Percentiles rank a stretch among this genome's conserved stretches.
Evolutionary conservation across 331 rosid species (phyloP).

Genomic region (Quercus tomentella): DNA sequence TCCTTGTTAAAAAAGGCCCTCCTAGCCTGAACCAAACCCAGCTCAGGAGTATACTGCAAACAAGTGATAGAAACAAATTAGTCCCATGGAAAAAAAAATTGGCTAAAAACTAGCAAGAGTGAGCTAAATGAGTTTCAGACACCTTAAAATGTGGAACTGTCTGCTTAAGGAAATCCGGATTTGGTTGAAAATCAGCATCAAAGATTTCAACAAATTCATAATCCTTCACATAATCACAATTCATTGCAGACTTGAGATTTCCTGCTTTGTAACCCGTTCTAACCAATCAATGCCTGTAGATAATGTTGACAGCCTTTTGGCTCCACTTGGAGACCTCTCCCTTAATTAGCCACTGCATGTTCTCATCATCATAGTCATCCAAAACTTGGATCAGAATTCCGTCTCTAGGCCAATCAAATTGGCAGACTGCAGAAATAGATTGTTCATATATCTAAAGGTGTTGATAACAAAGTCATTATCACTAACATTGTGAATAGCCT

Average conservation of each 20-base stretch:
- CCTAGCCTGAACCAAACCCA: too few species aligned
- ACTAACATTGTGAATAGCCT: not conserved
- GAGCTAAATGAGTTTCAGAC: too few species aligned
- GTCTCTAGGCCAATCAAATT: slow-evolving; percentile 46
- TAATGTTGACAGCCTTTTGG: slow-evolving; percentile 49
- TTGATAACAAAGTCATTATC: slow-evolving; percentile 9
- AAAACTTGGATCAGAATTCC: slow-evolving; percentile 41
- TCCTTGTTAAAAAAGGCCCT: too few species aligned
- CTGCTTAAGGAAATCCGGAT: slow-evolving; percentile 42
- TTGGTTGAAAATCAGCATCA: slow-evolving; percentile 56
- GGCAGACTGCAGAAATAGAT: slow-evolving; percentile 40
- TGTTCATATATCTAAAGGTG: slow-evolving; percentile 39
- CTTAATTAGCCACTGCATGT: slow-evolving; percentile 42
- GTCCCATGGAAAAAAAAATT: too few species aligned
- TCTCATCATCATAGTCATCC: slow-evolving; percentile 45
- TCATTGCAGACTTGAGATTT: slow-evolving; percentile 61
- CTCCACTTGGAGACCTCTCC: slow-evolving; percentile 47
- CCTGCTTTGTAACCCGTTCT: slow-evolving; percentile 61
- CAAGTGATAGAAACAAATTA: too few species aligned
- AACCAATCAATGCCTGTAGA: slow-evolving; percentile 48
- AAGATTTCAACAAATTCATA: slow-evolving; percentile 57
- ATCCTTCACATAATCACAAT: slow-evolving; percentile 44
- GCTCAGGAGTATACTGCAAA: too few species aligned
- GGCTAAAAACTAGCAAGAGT: too few species aligned
- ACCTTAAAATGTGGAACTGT: slow-evolving; percentile 58